Evolutionary conservation across 2,329 filamentous ascomycete species (phyloP), one percentile per base, ranked within the genome.

Genomic region (Davidsoniella virescens): DNA sequence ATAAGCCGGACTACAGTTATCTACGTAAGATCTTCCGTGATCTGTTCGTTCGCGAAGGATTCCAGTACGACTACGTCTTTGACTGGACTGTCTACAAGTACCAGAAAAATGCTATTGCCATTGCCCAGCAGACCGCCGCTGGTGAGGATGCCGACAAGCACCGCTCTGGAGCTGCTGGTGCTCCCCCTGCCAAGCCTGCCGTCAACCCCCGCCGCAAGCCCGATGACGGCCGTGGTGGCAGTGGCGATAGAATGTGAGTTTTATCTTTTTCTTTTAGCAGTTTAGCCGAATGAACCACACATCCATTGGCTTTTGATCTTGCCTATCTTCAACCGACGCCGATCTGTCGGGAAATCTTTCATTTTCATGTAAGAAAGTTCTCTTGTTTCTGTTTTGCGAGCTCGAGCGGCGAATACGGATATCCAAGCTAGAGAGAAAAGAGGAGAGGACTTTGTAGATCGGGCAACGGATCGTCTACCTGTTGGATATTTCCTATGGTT

Each of bases 41-140:
- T 65, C 81, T 98, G 54, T 98, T 98, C 63, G 92, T 98, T 59
- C 87, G 92, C 56, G 92, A 96, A 69, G 92, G 90, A 51, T 98
- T 96, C 81, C 92, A 98, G 72, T 96, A 98, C 68, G 92, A 98
- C 70, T 96, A 98, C 61, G 92, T 98, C 60, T 98, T 98, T 62
- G 92, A 98, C 71, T 98, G 92, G 92, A 98, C 92, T 54, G 92
- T 96, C 62, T 96, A 95, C 80, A 96, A 96, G 75, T 95, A 96
- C 75, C 88, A 95, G 78, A 95, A 95, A 82, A 96, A 95, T 61
- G 88, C 88, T 50, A 86, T 93, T 70, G 87, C 87, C 62, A 94
- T 94, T 65, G 85, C 86, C 59, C 82, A 90, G 66, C 84, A 84
- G 59, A 80, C 80, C 57, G 80, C 75, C 58, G 71, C 78, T 61